Conservation (phyloP, 108 stramenopile genomes). For the Fragilaria crotonensis region DNA sequence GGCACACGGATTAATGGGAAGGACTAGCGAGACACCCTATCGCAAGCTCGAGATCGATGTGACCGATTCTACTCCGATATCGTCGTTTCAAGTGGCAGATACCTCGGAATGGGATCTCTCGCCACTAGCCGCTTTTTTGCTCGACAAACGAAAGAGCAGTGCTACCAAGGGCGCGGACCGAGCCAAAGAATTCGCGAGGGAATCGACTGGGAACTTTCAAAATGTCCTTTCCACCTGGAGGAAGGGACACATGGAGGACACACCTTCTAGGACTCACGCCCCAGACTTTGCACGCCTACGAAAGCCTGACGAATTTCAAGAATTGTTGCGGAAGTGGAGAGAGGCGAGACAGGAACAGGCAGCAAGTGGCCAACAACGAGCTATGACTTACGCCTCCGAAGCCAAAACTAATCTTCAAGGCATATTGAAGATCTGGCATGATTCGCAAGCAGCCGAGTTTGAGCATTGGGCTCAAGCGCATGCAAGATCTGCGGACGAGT, state of each 20-base stretch:
- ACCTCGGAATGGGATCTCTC: neutral
- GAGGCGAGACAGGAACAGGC: no score
- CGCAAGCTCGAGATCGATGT: neutral
- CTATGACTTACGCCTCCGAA: no score
- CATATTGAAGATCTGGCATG: no score
- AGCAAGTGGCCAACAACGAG: no score
- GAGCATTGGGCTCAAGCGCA: no score
- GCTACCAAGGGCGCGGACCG: neutral
- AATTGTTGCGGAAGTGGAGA: no score
- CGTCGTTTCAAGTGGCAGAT: neutral
- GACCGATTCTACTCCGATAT: neutral
- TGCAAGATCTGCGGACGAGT: no score
- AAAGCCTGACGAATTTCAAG: no score
- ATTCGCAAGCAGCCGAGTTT: no score
- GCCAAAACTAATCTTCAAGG: no score
- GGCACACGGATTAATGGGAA: constrained; percentile 7
- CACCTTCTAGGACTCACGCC: neutral
- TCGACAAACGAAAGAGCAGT: neutral
- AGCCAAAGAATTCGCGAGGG: neutral
- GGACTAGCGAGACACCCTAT: neutral
- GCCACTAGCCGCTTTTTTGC: neutral
- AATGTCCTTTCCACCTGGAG: neutral
- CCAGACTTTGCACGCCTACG: neutral
- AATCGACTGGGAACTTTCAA: neutral
- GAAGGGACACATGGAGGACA: neutral